phyloP scores from a whole-genome alignment of 2,329 filamentous ascomycete genomes.

The Talaromyces sp. region DNA sequence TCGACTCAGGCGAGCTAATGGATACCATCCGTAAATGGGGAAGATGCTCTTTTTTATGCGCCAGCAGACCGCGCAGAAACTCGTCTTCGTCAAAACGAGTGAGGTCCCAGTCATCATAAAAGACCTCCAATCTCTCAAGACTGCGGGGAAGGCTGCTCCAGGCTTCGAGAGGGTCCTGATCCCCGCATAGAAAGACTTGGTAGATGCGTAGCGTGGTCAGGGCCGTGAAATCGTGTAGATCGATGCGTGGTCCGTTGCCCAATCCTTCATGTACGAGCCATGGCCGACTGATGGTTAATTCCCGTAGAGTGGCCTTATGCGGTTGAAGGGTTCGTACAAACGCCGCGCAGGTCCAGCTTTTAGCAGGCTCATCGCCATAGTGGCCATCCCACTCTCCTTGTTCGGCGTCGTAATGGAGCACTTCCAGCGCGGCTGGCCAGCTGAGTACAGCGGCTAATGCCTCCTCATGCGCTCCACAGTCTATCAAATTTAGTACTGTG shows the following conservation, averaged over 20 bases:
- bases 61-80: conserved; percentile 6
- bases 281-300: conserved; percentile 9
- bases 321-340: conserved; percentile 8
- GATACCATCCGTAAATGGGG: conserved; percentile 2
- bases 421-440: conserved; percentile 19
- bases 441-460: conserved; percentile 19
- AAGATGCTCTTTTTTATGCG: conserved; percentile 4
- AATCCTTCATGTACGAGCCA: conserved; percentile 4
- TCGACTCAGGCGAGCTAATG: conserved; percentile 2
- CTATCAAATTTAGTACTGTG: conserved; percentile 14
- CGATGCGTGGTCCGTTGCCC: conserved; percentile 5
- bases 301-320: conserved; percentile 6
- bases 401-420: conserved; percentile 19
- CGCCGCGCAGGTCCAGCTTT: conserved; percentile 7
- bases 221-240: conserved; percentile 7
- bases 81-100: conserved; percentile 7
- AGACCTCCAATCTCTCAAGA: conserved; percentile 5
- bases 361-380: conserved; percentile 7
- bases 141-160: conserved; percentile 6
- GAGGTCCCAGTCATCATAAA: conserved; percentile 2
- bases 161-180: neutral
- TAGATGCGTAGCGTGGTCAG: conserved; percentile 10
- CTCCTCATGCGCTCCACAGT: conserved; percentile 19
- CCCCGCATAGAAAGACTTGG: conserved; percentile 11
- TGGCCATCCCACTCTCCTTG: conserved; percentile 17